These are phyloP conservation scores for Geotrichum histeridarum DNA, from an alignment of 1,139 yeast species.

Conservation along the genomic window DNA sequence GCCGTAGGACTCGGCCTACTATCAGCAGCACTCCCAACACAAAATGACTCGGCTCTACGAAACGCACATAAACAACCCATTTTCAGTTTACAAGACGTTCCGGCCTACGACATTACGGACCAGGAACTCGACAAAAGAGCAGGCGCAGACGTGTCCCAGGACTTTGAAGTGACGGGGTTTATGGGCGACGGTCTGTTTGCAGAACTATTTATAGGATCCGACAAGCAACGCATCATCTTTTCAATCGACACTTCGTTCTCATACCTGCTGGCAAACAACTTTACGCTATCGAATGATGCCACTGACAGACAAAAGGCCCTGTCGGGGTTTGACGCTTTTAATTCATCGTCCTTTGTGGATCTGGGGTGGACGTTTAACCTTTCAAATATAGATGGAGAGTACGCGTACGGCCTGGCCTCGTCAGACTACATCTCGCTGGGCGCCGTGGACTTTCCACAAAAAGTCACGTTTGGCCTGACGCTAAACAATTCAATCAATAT, in stretches of 20 bases:
- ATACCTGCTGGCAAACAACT: constrained; percentile 12
- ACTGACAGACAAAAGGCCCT: constrained; percentile 5
- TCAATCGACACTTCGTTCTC: constrained; percentile 14
- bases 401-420: constrained; percentile 22
- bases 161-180: constrained; percentile 7
- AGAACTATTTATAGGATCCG: constrained; percentile 11
- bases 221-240: constrained; percentile 7
- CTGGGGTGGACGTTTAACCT: constrained; percentile 10
- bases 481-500: constrained; percentile 14
- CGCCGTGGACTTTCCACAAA: constrained; percentile 9
- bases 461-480: constrained; percentile 24
- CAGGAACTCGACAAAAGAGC: not conserved
- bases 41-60: not conserved
- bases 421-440: constrained; percentile 21
- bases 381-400: constrained; percentile 21
- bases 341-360: constrained; percentile 20
- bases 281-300: not conserved
- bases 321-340: constrained; percentile 18
- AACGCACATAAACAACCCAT: not conserved
- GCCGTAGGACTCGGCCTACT: too few relatives aligned
- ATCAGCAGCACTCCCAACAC: too few relatives aligned
- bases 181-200: constrained; percentile 15
- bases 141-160: not conserved
- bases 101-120: too few relatives aligned
- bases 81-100: not conserved